Evolutionary conservation across 108 stramenopile genomes (phyloP).

Genomic region (Nitzschia sp.): DNA sequence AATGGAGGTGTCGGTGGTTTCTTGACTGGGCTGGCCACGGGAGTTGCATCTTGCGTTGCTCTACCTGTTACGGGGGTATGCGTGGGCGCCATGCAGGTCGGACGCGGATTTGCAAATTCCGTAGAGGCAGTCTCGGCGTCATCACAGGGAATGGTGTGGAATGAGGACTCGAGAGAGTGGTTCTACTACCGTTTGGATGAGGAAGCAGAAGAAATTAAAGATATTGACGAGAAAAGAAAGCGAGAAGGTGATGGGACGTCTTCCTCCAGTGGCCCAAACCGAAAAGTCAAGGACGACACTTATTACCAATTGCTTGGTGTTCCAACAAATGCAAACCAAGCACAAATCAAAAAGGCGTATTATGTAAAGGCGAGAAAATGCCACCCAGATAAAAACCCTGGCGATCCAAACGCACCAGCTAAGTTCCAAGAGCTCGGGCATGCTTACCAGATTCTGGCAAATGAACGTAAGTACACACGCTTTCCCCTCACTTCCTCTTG

Average conservation of each 20-base stretch:
- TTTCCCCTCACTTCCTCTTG: neutral
- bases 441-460: slow-evolving; percentile 89
- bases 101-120: slow-evolving; percentile 75
- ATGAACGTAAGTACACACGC: slow-evolving; percentile 56
- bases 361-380: slow-evolving; percentile 81
- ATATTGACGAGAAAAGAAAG: slow-evolving; percentile 35
- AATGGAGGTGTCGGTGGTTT: slow-evolving; percentile 70
- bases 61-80: slow-evolving; percentile 85
- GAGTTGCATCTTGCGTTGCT: slow-evolving; percentile 80
- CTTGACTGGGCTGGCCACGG: slow-evolving; percentile 76
- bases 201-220: slow-evolving; percentile 59
- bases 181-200: slow-evolving; percentile 67
- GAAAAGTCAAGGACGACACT: slow-evolving; percentile 75
- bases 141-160: slow-evolving; percentile 84
- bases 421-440: slow-evolving; percentile 90
- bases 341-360: slow-evolving; percentile 93
- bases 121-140: slow-evolving; percentile 67
- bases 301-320: slow-evolving; percentile 90
- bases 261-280: slow-evolving; percentile 25
- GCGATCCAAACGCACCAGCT: slow-evolving; percentile 77
- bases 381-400: slow-evolving; percentile 89
- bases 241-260: slow-evolving; percentile 17
- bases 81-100: slow-evolving; percentile 83
- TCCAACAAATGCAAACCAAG: slow-evolving; percentile 70
- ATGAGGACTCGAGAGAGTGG: slow-evolving; percentile 81